These are phyloP conservation scores for Smithsoniella earleae DNA, from an alignment of 163 green algal genomes.

Conservation along the genomic window DNA sequence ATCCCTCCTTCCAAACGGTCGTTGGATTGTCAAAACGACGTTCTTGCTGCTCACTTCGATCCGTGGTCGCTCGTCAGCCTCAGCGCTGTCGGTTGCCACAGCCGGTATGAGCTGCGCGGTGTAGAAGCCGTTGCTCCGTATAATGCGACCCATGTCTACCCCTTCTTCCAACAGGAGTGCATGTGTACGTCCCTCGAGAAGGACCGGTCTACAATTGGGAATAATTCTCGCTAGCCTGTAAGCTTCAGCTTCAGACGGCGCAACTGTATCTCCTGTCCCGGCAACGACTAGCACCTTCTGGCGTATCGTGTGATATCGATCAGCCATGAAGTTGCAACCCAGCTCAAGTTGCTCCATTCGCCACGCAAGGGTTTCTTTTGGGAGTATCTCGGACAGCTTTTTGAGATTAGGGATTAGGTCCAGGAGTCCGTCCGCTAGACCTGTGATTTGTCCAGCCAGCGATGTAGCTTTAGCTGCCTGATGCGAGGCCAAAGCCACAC, in stretches of 20 bases:
- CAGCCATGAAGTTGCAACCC: slow-evolving; percentile 40
- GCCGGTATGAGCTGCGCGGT: neutral
- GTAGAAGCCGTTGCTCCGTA: slow-evolving; percentile 45
- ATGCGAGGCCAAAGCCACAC: slow-evolving; percentile 51
- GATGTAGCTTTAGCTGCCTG: slow-evolving; percentile 12
- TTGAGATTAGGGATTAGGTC: slow-evolving; percentile 57
- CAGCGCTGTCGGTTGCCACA: too few relatives aligned
- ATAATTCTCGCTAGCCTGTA: slow-evolving; percentile 49
- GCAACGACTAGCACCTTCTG: slow-evolving; percentile 68
- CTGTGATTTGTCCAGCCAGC: slow-evolving; percentile 18
- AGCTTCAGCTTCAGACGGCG: slow-evolving; percentile 61
- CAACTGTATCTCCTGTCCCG: slow-evolving; percentile 57
- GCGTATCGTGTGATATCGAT: neutral
- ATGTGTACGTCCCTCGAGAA: slow-evolving; percentile 57
- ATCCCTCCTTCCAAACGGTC: too few relatives aligned
- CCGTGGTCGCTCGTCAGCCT: too few relatives aligned
- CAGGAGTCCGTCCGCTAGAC: slow-evolving; percentile 41
- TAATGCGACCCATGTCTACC: slow-evolving; percentile 59
- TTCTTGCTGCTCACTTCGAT: too few relatives aligned
- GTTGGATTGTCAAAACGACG: too few relatives aligned
- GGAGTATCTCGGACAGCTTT: slow-evolving; percentile 60
- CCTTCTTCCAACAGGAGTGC: slow-evolving; percentile 75
- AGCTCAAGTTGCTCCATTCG: slow-evolving; percentile 68
- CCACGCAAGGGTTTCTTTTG: slow-evolving; percentile 60
- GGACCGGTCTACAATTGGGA: slow-evolving; percentile 39